phyloP scores from a whole-genome alignment of 768 basidiomycete species.

The Mycena capillaripes region DNA sequence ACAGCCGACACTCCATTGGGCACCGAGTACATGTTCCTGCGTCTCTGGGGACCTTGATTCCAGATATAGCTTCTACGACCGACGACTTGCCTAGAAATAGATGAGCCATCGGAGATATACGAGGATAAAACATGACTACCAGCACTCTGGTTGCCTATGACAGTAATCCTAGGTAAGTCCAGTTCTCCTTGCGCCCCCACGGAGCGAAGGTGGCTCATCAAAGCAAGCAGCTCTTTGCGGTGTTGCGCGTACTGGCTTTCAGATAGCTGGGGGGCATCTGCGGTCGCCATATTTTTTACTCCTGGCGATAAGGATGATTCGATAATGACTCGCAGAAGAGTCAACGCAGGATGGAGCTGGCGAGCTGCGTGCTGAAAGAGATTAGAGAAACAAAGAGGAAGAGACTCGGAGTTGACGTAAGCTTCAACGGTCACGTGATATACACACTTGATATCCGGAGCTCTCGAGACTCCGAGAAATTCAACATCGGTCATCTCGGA shows the following conservation, averaged over 20 bases:
- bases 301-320: no score
- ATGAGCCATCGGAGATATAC: neutral
- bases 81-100: constrained; percentile 52
- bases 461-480: no score
- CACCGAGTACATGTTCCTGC: constrained; percentile 50
- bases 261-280: constrained; percentile 34
- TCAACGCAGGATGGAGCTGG: neutral
- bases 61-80: constrained; percentile 65
- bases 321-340: neutral
- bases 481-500: no score
- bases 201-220: constrained; percentile 49
- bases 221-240: constrained; percentile 46
- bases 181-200: constrained; percentile 59
- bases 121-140: constrained; percentile 42
- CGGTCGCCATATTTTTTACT: neutral
- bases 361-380: no score
- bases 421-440: neutral
- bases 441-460: no score
- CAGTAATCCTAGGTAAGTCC: constrained; percentile 64
- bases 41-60: constrained; percentile 64
- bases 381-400: neutral
- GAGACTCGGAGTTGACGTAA: neutral
- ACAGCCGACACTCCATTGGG: constrained; percentile 54
- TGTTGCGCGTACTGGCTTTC: constrained; percentile 49
- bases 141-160: constrained; percentile 67